phyloP scores from a whole-genome alignment of 2,329 filamentous ascomycete species.

The Pestalotiopsis fici region DNA sequence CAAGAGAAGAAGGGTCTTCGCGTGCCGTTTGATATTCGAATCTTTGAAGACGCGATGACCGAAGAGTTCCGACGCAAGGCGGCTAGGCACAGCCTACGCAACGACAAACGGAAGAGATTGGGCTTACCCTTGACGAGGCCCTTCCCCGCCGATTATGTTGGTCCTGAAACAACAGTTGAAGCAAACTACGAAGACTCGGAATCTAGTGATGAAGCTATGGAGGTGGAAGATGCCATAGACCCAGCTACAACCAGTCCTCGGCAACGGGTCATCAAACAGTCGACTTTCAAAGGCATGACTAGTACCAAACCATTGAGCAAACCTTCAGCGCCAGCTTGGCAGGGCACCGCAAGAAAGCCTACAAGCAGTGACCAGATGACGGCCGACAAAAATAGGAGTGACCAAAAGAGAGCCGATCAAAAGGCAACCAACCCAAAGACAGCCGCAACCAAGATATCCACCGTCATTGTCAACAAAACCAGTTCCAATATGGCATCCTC shows the following conservation, averaged over 20 bases:
- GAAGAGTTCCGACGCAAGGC: conserved; percentile 28
- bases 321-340: conserved; percentile 25
- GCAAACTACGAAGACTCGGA: conserved; percentile 11
- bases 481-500: conserved; percentile 1
- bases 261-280: conserved; percentile 11
- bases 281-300: neutral
- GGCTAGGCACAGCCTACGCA: conserved; percentile 42
- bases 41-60: conserved; percentile 35
- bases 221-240: conserved; percentile 17
- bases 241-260: conserved; percentile 22
- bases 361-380: neutral
- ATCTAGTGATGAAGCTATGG: conserved; percentile 28
- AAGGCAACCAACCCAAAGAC: neutral
- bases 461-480: conserved; percentile 10
- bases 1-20: conserved; percentile 31
- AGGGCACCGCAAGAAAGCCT: conserved; percentile 34
- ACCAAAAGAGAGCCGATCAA: too few relatives aligned
- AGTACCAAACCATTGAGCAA: neutral
- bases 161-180: conserved; percentile 7
- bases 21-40: conserved; percentile 37
- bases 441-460: neutral
- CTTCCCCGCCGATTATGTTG: conserved; percentile 15
- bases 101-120: conserved; percentile 40
- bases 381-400: too few relatives aligned
- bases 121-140: conserved; percentile 31